These are phyloP conservation scores for Acacia confusa DNA, from an alignment of 306 rosid species.

Conservation along the genomic window DNA sequence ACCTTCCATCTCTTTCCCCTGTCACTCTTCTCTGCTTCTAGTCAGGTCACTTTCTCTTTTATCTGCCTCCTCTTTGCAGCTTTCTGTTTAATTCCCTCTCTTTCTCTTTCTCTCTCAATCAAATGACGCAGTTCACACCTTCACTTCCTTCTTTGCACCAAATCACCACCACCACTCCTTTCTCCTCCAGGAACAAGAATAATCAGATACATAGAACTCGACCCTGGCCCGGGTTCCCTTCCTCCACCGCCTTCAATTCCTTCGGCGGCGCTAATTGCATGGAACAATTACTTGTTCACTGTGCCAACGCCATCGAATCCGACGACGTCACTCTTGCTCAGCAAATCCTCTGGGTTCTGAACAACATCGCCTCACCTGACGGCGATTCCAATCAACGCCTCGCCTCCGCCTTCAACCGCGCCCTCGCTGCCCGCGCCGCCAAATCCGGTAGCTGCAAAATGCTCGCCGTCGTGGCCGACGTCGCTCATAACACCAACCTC, in stretches of 20 bases:
- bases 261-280: slow-evolving; percentile 85
- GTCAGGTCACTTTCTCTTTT: slow-evolving; percentile 69
- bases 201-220: slow-evolving; percentile 43
- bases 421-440: slow-evolving; percentile 73
- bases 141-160: slow-evolving; percentile 47
- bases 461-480: slow-evolving; percentile 43
- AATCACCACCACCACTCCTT: slow-evolving; percentile 28
- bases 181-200: slow-evolving; percentile 63
- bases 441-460: slow-evolving; percentile 59
- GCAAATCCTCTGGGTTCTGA: slow-evolving; percentile 91
- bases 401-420: slow-evolving; percentile 74
- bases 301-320: slow-evolving; percentile 83
- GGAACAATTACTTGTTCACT: slow-evolving; percentile 87
- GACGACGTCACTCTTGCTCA: slow-evolving; percentile 85
- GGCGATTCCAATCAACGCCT: slow-evolving; percentile 93
- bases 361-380: slow-evolving; percentile 84
- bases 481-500: slow-evolving; percentile 25
- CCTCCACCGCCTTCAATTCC: slow-evolving; percentile 52
- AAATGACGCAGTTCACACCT: slow-evolving; percentile 74
- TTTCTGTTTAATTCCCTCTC: slow-evolving; percentile 5
- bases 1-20: slow-evolving; percentile 17
- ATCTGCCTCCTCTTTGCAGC: slow-evolving; percentile 15
- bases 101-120: not conserved
- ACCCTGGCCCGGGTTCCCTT: slow-evolving; percentile 81
- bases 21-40: slow-evolving; percentile 27